Evolutionary conservation across 2,329 filamentous ascomycete species (phyloP).

Genomic region (Thelonectria blattea): DNA sequence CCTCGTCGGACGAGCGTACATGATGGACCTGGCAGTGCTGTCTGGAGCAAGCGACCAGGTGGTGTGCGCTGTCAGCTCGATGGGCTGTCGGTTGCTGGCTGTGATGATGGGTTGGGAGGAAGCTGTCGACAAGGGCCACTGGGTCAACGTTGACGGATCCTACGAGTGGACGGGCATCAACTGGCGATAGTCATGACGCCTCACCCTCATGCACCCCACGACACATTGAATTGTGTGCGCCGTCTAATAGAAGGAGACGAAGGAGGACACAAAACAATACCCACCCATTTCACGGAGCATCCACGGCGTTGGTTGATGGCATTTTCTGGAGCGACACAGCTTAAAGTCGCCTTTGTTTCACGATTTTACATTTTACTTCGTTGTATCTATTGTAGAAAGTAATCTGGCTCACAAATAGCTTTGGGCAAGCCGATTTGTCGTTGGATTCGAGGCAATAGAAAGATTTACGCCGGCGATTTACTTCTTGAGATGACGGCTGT

Average conservation of each 20-base stretch:
- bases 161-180: constrained; percentile 64
- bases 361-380: constrained; percentile 2
- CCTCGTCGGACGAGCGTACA: constrained; percentile 79
- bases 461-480: background rate
- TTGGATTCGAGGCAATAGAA: constrained; percentile 2
- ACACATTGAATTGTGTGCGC: constrained; percentile 1
- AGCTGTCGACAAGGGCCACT: constrained; percentile 64
- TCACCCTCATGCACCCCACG: background rate
- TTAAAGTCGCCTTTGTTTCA: constrained; percentile 23
- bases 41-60: constrained; percentile 71
- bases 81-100: constrained; percentile 74
- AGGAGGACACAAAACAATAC: constrained; percentile 9
- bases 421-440: constrained; percentile 8
- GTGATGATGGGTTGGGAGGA: constrained; percentile 89
- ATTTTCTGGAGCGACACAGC: constrained; percentile 23
- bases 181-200: constrained; percentile 33
- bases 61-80: constrained; percentile 77
- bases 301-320: constrained; percentile 27
- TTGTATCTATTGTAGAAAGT: constrained; percentile 1
- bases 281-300: constrained; percentile 15
- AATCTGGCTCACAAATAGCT: background rate
- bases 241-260: constrained; percentile 7
- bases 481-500: background rate
- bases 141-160: constrained; percentile 81
- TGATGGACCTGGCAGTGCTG: constrained; percentile 80